phyloP scores from a whole-genome alignment of 495 filamentous ascomycete species.

The Collariella sp. region DNA sequence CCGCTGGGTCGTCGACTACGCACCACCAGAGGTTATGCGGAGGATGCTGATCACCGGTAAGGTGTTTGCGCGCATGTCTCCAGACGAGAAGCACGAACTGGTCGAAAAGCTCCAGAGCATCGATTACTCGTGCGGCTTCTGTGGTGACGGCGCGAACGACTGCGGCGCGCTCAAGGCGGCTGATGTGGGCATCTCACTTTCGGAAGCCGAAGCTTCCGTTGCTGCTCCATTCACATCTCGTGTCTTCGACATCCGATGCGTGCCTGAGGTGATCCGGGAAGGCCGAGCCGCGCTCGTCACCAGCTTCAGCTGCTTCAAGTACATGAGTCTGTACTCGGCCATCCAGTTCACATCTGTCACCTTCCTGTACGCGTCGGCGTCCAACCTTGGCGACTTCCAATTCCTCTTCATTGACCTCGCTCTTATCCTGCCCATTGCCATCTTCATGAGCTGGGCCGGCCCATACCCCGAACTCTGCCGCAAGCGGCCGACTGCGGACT shows the following conservation, averaged over 20 bases:
- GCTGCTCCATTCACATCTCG: conserved; percentile 95
- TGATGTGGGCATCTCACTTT: conserved; percentile 97
- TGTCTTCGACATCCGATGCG: conserved; percentile 93
- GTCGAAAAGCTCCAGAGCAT: conserved; percentile 96
- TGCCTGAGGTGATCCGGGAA: conserved; percentile 90
- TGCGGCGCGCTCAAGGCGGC: conserved; percentile 96
- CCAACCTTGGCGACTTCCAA: conserved; percentile 96
- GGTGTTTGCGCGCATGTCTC: conserved; percentile 97
- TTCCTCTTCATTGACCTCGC: conserved; percentile 92
- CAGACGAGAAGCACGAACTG: conserved; percentile 97
- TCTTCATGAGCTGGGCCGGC: conserved; percentile 97
- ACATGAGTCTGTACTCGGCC: conserved; percentile 97
- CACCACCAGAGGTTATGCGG: conserved; percentile 63
- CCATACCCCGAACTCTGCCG: conserved; percentile 67
- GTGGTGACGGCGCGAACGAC: conserved; percentile 96
- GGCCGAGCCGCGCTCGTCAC: conserved; percentile 91
- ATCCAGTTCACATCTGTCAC: conserved; percentile 99
- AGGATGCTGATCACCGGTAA: conserved; percentile 85
- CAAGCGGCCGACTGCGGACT: conserved; percentile 84
- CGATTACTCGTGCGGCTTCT: conserved; percentile 93
- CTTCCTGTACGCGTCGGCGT: conserved; percentile 91
- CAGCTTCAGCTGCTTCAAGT: conserved; percentile 99
- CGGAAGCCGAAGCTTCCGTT: conserved; percentile 95
- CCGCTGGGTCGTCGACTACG: conserved; percentile 90
- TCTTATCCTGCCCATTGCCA: conserved; percentile 89